Percentiles rank a stretch among this genome's conserved stretches.
phyloP scores from a whole-genome alignment of 805 yeast species.

The Barnettozyma populi region DNA sequence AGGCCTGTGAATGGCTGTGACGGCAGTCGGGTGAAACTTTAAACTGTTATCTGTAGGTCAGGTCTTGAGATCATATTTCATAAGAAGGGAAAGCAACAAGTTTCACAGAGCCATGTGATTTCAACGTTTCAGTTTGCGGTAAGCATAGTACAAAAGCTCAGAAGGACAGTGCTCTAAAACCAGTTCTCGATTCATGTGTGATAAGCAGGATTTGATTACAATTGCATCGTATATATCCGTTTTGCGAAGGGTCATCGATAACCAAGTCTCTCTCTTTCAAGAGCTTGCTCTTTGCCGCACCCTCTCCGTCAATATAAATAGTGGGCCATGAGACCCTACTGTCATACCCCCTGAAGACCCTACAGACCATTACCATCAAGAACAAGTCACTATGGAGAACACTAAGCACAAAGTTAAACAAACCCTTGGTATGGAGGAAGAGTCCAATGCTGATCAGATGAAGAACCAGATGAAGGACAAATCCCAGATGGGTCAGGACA shows the following conservation, averaged over 20 bases:
- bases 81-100: no score
- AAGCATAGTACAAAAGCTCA: no score
- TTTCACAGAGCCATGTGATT: no score
- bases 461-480: neutral
- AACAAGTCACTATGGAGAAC: conserved; percentile 2
- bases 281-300: neutral
- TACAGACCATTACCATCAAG: no score
- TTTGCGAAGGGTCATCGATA: neutral
- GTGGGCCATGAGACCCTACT: no score
- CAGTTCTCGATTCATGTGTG: neutral
- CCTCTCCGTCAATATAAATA: neutral
- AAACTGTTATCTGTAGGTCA: no score
- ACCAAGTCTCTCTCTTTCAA: neutral
- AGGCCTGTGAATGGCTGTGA: no score
- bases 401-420: neutral
- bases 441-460: neutral
- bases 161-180: neutral
- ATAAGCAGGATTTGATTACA: neutral
- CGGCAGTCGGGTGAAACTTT: no score
- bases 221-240: neutral
- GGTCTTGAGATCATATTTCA: no score
- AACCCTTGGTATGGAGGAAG: neutral
- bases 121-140: no score
- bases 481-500: neutral
- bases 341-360: no score